These are phyloP conservation scores for Roridomyces roridus DNA, from an alignment of 768 basidiomycete genomes.

Conservation along the genomic window DNA sequence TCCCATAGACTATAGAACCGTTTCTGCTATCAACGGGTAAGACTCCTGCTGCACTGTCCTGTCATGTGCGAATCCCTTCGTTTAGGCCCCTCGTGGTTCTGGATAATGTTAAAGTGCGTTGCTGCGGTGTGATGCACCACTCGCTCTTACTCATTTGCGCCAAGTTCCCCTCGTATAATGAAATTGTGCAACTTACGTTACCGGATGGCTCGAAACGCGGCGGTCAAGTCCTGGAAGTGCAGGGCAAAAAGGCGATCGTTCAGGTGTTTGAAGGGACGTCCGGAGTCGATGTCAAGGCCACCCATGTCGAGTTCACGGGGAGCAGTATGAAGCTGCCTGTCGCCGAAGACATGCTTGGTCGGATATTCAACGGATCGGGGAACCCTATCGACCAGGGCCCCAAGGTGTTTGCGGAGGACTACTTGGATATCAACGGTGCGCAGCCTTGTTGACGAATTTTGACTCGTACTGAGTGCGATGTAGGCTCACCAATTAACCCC, in stretches of 20 bases:
- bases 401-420: conserved; percentile 99
- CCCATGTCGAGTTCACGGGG: conserved; percentile 97
- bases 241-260: conserved; percentile 98
- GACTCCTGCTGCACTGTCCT: conserved; percentile 28
- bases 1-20: conserved; percentile 90
- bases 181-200: conserved; percentile 94
- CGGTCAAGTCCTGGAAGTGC: conserved; percentile 97
- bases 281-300: conserved; percentile 96
- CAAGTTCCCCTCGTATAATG: conserved; percentile 97
- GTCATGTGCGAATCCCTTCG: conserved; percentile 14
- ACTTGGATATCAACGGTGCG: conserved; percentile 97
- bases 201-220: conserved; percentile 95
- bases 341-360: conserved; percentile 98
- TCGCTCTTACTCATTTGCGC: not conserved
- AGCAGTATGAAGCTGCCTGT: conserved; percentile 99
- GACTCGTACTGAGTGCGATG: conserved; percentile 21
- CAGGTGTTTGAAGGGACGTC: conserved; percentile 99
- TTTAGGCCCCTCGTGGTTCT: conserved; percentile 91
- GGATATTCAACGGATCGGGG: conserved; percentile 98
- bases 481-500: conserved; percentile 97
- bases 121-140: conserved; percentile 12
- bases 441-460: conserved; percentile 14
- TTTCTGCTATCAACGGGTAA: conserved; percentile 97
- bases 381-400: conserved; percentile 98
- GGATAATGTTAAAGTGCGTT: conserved; percentile 93